Evolutionary conservation across 1,139 yeast species (phyloP).

Genomic region (Lizanozyma gosingica): DNA sequence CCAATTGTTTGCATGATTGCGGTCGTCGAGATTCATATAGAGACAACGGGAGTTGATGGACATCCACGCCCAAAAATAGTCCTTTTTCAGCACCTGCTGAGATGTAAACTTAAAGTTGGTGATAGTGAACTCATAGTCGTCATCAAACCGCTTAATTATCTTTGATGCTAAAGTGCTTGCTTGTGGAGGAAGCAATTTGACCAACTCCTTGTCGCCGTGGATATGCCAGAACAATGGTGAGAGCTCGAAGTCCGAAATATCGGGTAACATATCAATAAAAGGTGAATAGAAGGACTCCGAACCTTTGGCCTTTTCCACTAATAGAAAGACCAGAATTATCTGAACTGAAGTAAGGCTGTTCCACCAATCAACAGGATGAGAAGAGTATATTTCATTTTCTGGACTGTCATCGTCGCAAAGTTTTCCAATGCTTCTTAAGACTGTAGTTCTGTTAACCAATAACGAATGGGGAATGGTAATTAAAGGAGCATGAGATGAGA

Average conservation of each 20-base stretch:
- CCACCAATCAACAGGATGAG: background rate
- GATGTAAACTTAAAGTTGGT: background rate
- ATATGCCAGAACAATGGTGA: slow-evolving; percentile 49
- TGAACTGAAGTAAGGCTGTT: slow-evolving; percentile 27
- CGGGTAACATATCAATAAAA: slow-evolving; percentile 51
- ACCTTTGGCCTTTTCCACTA: slow-evolving; percentile 34
- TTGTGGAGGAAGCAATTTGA: slow-evolving; percentile 16
- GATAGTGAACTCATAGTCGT: slow-evolving; percentile 20
- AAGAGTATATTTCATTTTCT: background rate
- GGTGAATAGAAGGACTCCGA: slow-evolving; percentile 53
- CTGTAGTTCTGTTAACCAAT: slow-evolving; percentile 54
- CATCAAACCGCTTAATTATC: slow-evolving; percentile 27
- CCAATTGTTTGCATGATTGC: slow-evolving; percentile 49
- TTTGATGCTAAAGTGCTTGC: slow-evolving; percentile 17
- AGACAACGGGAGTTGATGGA: slow-evolving; percentile 88
- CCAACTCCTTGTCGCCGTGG: slow-evolving; percentile 22
- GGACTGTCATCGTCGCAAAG: background rate
- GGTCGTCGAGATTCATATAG: slow-evolving; percentile 49
- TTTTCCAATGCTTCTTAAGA: slow-evolving; percentile 11
- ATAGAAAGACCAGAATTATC: slow-evolving; percentile 37
- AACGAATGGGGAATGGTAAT: slow-evolving; percentile 50
- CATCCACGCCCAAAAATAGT: slow-evolving; percentile 67
- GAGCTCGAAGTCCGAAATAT: slow-evolving; percentile 32
- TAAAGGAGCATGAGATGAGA: slow-evolving; percentile 11
- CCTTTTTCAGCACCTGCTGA: slow-evolving; percentile 6